Evolutionary conservation across 805 yeast genomes (phyloP), one percentile per base, ranked within the genome.

Genomic region (Cyberlindnera euphorbiiphila): DNA sequence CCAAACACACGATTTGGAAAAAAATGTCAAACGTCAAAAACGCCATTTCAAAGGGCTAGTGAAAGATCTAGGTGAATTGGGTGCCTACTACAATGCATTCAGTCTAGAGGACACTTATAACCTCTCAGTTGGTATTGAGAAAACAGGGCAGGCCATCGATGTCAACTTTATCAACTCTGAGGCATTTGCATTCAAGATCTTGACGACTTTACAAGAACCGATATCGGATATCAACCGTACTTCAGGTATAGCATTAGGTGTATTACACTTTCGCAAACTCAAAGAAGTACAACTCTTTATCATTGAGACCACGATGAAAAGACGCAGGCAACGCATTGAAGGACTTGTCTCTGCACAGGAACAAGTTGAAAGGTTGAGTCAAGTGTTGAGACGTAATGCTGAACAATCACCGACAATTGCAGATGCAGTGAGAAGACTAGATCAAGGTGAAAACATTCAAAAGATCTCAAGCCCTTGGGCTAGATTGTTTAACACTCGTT

Each of bases 91-190:
- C 52, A 78, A 78, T 46, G 78, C 80, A 2, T 74, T 78, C 52
- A 68, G 78, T 42, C 58, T 78, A 22, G 81, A 78, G 46, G 64
- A 65, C 39, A 50, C 49, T 15, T 42, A 49, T 17, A 34, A 49
- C 32, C 27, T 79, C 35, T 74, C 93, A 1, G 54, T 77, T 4
- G 67, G 78, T 3, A 70, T 86, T 43, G 98, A 93, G 55, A 77
- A 78, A 45, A 75, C 87, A 20, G 97, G 98, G 2, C 88, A 85
- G 53, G 82, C 88, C 1, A 79, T 85, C 45, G 98, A 93, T 58
- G 73, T 80, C 26, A 76, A 73, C 25, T 78, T 74, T 43, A 72
- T 79, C 14, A 73, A 78, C 15, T 56, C 69, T 8, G 73, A 69
- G 41, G 65, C 66, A 18, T 46, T 69, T 28, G 59, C 61, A 4